Conservation (phyloP, 1,139 yeast species). For the Hanseniaspora uvarum region DNA sequence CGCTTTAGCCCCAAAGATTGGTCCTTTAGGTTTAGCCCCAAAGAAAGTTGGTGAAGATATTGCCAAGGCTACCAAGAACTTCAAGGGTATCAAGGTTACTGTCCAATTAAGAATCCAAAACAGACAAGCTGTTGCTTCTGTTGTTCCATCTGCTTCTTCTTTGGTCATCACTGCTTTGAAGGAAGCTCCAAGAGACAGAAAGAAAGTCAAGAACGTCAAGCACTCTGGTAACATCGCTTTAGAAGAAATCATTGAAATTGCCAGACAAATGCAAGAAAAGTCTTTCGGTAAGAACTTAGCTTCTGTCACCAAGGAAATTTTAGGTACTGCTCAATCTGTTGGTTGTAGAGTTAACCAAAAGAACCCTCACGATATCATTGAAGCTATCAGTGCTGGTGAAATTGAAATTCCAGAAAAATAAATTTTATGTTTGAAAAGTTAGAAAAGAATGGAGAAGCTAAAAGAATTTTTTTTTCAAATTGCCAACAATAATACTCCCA, state of each 20-base stretch:
- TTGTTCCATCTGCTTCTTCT: conserved; percentile 99
- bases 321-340: conserved; percentile 99
- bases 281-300: conserved; percentile 96
- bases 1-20: conserved; percentile 99
- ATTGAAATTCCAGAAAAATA: conserved; percentile 90
- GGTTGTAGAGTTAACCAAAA: conserved; percentile 99
- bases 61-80: conserved; percentile 98
- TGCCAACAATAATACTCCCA: too few species aligned
- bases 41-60: conserved; percentile 99
- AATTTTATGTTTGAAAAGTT: conserved; percentile 23
- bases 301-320: conserved; percentile 95
- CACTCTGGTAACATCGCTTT: conserved; percentile 98
- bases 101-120: conserved; percentile 97
- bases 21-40: conserved; percentile 99
- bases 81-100: conserved; percentile 98
- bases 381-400: conserved; percentile 96
- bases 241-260: conserved; percentile 93
- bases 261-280: conserved; percentile 95
- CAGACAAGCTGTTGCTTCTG: conserved; percentile 99
- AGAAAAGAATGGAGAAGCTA: neutral
- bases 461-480: neutral
- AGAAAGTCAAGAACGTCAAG: conserved; percentile 99
- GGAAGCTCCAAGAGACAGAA: conserved; percentile 99
- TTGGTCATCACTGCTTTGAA: conserved; percentile 97
- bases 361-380: conserved; percentile 98